Evolutionary conservation across 768 basidiomycete genomes (phyloP), one percentile per base, ranked within the genome.

Genomic region (Paxillus involutus): DNA sequence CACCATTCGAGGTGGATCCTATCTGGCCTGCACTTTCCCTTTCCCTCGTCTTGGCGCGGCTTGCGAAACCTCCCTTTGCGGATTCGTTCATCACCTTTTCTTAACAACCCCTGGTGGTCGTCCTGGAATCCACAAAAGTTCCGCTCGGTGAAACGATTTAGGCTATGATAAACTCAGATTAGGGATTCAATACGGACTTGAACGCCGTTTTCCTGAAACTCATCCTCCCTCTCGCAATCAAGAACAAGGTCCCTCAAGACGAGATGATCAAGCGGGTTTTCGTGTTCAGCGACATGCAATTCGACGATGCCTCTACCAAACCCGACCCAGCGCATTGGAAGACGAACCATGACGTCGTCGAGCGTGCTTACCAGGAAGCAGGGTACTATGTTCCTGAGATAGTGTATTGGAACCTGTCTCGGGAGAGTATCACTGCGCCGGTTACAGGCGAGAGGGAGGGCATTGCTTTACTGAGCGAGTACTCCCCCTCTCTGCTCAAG

Each of bases 271-370:
- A 86, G 71, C 79, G 85, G 5, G 70, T 90, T 0, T 89, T 91
- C 63, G 76, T 90, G 41, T 90, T 91, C 65, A 81, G 82, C 3
- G 87, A 90, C 63, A 89, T 90, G 88, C 88, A 89, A 69, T 90
- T 90, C 58, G 85, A 89, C 62, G 14, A 10, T 1, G 59, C 60
- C 3, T 1, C 3, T 4, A 17, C 24, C 2, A 6, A 7, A 4
- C 63, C 68, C 30, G 30, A 48, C 3, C 0, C 10, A 3, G 47
- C 40, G 2, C 35, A 59, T 0, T 88, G 85, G 84, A 75, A 80
- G 60, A 90, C 87, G 37, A 86, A 82, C 44, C 79, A 89, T 59
- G 77, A 85, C 33, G 66, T 65, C 21, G 79, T 89, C 39, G 77
- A 76, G 64, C 63, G 70, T 54, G 82, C 76, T 62, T 91, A 83